Evolutionary conservation across 345 rosid genomes (phyloP).

Genomic region (Eutrema heterophyllum): DNA sequence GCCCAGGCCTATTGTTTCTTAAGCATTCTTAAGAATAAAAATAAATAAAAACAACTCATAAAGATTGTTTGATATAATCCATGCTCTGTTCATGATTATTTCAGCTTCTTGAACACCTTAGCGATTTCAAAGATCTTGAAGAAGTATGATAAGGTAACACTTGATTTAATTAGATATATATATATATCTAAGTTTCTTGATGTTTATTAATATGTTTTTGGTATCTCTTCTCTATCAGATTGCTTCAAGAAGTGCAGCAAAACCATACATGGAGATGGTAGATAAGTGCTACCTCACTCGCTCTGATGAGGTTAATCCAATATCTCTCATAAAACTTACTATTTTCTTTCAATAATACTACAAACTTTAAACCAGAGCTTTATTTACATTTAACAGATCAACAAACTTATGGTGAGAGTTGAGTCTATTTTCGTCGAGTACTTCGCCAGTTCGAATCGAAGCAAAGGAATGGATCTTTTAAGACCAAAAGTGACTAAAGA

Average conservation of each 20-base stretch:
- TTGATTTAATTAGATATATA: not conserved
- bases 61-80: not conserved
- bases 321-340: not conserved
- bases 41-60: not conserved
- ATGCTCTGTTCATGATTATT: not conserved
- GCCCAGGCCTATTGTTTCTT: too few relatives aligned
- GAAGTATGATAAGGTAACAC: constrained; percentile 49
- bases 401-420: constrained; percentile 49
- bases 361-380: not conserved
- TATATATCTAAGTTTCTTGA: not conserved
- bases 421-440: constrained; percentile 62
- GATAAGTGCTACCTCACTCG: constrained; percentile 43
- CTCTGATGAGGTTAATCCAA: constrained; percentile 35
- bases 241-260: constrained; percentile 38
- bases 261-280: constrained; percentile 37
- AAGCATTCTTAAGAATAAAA: not conserved
- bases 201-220: not conserved
- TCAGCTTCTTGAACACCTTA: constrained; percentile 40
- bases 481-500: constrained; percentile 56
- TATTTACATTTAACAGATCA: constrained; percentile 24
- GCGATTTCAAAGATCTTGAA: constrained; percentile 47
- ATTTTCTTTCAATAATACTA: not conserved
- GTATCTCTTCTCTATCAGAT: constrained; percentile 19
- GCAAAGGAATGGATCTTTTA: constrained; percentile 52
- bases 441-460: constrained; percentile 50